Evolutionary conservation across 495 filamentous ascomycete genomes (phyloP), one percentile per base, ranked within the genome.

Genomic region (Aspergillus indologenus): DNA sequence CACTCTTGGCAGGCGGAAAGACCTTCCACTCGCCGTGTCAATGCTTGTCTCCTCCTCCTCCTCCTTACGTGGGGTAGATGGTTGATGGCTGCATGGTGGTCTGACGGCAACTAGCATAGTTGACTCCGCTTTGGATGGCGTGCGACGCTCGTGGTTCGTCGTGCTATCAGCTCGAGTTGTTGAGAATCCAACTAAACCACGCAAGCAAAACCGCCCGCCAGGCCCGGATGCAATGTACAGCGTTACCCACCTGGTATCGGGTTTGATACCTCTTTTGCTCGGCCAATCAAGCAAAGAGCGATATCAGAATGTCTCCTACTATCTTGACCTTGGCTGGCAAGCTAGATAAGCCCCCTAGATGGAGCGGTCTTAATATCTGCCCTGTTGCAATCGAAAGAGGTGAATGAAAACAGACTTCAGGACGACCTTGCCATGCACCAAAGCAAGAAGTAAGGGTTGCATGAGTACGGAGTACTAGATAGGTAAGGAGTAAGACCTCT

Each of bases 1-100:
- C 21, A 15, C 46, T 51, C 48, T 51, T 51, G 48, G 48, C 48
- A 29, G 23, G n/a, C 24, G 48, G 17, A 40, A 7, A 40, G 34
- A 3, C 26, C 9, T 29, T 3, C 4, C 4, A 4, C 26, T 40
- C 5, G 5, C 5, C 5, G 12, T 40, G 34, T 40, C 6, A 11
- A 40, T 11, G 34, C 34, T 2, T 40, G 34, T 11, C 34, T 40
- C 34, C 34, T 40, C 34, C 34, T 40, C 34, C 34, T 40, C 12
- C 6, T 40, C 26, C 26, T 4, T 29, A 9, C 26, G n/a, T 8
- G 34, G 34, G 34, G 34, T 40, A 40, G 34, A 40, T 14, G 12
- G 12, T 14, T 40, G 34, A 14, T 40, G 34, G 34, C 34, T 14
- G 34, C 34, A 40, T 14, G 34, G 34, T 40, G 34, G 34, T 40